phyloP scores from a whole-genome alignment of 148 eudicot genomes.

The Camellia lanceoleosa region DNA sequence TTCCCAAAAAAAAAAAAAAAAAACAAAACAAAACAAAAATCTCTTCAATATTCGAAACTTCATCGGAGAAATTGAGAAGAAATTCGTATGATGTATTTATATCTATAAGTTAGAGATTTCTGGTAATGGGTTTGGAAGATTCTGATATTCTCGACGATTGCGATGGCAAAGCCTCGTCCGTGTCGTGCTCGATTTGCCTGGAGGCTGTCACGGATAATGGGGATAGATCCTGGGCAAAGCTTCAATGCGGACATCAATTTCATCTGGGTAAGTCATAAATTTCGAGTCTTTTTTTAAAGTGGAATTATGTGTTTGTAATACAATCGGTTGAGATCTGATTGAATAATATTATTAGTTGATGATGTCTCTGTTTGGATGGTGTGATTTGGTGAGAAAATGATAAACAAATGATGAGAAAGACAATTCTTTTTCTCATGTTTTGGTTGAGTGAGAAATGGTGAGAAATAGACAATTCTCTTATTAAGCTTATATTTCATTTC shows the following conservation, averaged over 20 bases:
- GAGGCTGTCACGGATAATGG: constrained; percentile 63
- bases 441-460: too few species aligned
- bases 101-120: constrained; percentile 25
- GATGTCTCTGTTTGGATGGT: too few species aligned
- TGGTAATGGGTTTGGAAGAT: constrained; percentile 59
- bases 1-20: background rate
- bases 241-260: constrained; percentile 84
- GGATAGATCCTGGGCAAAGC: constrained; percentile 89
- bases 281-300: background rate
- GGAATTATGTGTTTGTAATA: background rate
- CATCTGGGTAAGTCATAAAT: constrained; percentile 61
- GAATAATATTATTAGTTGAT: background rate
- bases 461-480: too few species aligned
- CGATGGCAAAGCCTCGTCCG: constrained; percentile 33
- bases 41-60: background rate
- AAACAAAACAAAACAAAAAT: background rate
- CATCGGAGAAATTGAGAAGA: background rate
- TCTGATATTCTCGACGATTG: constrained; percentile 35
- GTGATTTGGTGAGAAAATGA: too few species aligned
- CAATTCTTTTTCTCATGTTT: too few species aligned
- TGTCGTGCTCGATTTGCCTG: constrained; percentile 81
- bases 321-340: constrained; percentile 6
- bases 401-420: too few species aligned
- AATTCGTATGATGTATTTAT: background rate
- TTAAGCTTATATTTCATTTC: too few species aligned